Evolutionary conservation across 257 asterid species (phyloP), one percentile per base, ranked within the genome.

Genomic region (Datura wrightii): DNA sequence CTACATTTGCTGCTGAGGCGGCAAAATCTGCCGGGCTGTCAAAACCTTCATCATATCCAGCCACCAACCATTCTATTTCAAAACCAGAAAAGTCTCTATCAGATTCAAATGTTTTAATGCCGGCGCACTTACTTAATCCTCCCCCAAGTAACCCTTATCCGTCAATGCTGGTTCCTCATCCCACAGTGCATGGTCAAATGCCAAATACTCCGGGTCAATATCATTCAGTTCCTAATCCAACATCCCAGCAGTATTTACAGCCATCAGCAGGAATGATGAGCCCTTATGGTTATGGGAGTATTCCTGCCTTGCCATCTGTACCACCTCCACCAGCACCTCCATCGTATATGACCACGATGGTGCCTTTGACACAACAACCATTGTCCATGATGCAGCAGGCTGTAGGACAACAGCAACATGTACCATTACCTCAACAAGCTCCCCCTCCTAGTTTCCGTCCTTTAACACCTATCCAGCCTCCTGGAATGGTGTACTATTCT

Each of bases 1-100:
- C 99, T 4, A 83, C 96, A 39, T 96, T 93, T 87, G 99, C 97
- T 53, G 99, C 99, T 11, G 94, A 96, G 91, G 97, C 89, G 84
- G 96, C 97, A 48, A 92, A 94, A 88, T 89, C 85, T n/a, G 94
- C 94, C 5, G 93, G 94, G 59, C 90, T 93, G 54, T 84, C 92
- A 56, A 88, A 92, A 6, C 83, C 94, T 56, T 86, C 95, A 19
- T 48, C 93, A 19, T 24, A 91, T 50, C 79, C 94, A 56, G 15
- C 88, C 24, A 87, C 74, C 83, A 87, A 80, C 78, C 86, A 53
- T 85, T 79, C 92, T 6, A 76, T 74, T 59, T 67, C 89, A 53
- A 85, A 82, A 34, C 85, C 92, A 1, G 93, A 90, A 76, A 89
- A 83, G 55, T 79, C 41, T 10, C 62, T 16, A 6, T 52, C 92